Evolutionary conservation across 441 rosid genomes (phyloP).

Genomic region (Erodium moschatum): DNA sequence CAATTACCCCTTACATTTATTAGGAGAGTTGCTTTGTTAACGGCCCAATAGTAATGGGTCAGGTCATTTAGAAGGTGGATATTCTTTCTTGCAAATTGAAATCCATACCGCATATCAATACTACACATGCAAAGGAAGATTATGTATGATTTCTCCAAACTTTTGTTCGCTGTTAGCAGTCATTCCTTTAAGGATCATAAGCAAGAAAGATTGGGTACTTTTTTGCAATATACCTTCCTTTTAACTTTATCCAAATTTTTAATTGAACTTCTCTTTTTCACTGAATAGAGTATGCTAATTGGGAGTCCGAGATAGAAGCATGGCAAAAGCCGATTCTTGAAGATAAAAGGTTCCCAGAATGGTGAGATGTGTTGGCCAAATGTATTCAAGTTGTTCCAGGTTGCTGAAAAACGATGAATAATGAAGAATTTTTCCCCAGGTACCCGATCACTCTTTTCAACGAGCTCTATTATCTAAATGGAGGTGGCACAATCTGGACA

Average conservation of each 20-base stretch:
- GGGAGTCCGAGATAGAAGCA: slow-evolving; percentile 60
- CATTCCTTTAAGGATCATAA: no score
- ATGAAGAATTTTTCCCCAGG: slow-evolving; percentile 28
- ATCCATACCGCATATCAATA: no score
- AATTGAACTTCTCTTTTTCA: not conserved
- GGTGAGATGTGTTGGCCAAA: slow-evolving; percentile 27
- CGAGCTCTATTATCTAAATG: slow-evolving; percentile 60
- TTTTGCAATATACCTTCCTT: no score
- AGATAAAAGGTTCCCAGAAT: slow-evolving; percentile 50
- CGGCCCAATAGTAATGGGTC: not conserved
- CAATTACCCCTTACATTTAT: no score
- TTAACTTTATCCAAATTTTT: not conserved
- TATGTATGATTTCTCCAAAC: not conserved
- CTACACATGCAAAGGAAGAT: not conserved
- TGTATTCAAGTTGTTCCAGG: not conserved
- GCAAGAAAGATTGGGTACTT: no score
- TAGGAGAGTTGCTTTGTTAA: not conserved
- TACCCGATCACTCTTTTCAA: slow-evolving; percentile 59
- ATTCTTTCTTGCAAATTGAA: no score
- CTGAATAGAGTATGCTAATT: slow-evolving; percentile 33
- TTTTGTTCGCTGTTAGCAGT: not conserved
- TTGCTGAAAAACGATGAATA: not conserved
- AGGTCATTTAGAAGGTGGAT: not conserved
- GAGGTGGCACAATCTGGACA: slow-evolving; percentile 70
- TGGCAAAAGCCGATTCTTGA: slow-evolving; percentile 65